Evolutionary conservation across 352 stramenopile genomes (phyloP).

Genomic region (Ochromonadaceae sp.): DNA sequence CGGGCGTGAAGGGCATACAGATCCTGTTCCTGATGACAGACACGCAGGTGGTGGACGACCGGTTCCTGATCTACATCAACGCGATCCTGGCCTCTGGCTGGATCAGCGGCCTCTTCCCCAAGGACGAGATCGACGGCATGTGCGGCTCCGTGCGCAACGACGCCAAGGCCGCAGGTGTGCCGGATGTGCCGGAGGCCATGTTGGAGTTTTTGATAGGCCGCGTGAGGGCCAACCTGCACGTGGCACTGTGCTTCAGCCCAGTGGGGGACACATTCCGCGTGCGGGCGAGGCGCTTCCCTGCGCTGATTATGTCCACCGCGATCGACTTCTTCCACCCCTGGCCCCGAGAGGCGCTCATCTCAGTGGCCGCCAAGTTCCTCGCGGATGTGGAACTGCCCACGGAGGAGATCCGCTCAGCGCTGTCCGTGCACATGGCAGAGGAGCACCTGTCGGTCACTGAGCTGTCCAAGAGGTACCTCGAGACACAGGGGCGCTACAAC

Average conservation of each 20-base stretch:
- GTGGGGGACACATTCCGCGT: constrained; percentile 89
- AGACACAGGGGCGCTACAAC: constrained; percentile 87
- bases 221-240: constrained; percentile 77
- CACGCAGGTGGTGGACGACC: constrained; percentile 92
- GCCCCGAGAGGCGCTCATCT: constrained; percentile 86
- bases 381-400: constrained; percentile 80
- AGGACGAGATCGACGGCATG: constrained; percentile 85
- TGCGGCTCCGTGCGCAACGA: constrained; percentile 72
- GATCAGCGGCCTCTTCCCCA: constrained; percentile 90
- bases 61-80: constrained; percentile 97
- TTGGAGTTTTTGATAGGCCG: constrained; percentile 79
- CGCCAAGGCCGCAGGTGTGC: constrained; percentile 79
- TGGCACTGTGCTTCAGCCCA: constrained; percentile 91
- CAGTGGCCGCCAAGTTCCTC: constrained; percentile 82
- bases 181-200: constrained; percentile 75
- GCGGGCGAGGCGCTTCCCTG: constrained; percentile 83
- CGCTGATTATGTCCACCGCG: constrained; percentile 87
- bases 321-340: constrained; percentile 97
- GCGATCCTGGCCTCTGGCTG: constrained; percentile 85
- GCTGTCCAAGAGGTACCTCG: constrained; percentile 77
- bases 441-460: constrained; percentile 90
- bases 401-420: constrained; percentile 52
- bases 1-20: constrained; percentile 75
- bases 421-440: constrained; percentile 91
- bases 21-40: constrained; percentile 95